A percentile compares a stretch with the other conserved stretches of the same genome.
phyloP scores from a whole-genome alignment of 139 green algal species.

The Edaphochlamys debaryana region DNA sequence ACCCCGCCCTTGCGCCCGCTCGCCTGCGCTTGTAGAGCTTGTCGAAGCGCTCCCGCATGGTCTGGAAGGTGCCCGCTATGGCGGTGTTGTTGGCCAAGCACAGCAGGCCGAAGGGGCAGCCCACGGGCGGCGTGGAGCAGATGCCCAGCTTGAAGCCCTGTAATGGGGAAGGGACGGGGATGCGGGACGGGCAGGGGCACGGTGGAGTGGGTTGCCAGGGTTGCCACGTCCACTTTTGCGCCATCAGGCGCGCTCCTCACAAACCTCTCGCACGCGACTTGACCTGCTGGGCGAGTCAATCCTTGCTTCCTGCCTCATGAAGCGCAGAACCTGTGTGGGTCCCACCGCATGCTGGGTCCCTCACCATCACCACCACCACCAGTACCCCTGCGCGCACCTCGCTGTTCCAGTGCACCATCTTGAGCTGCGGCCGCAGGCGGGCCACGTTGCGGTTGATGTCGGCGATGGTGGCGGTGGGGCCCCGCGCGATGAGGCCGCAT shows the following conservation, averaged over 20 bases:
- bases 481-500: constrained; percentile 75
- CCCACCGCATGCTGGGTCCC: too few relatives aligned
- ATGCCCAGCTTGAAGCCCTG: constrained; percentile 85
- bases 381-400: constrained; percentile 64
- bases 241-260: too few relatives aligned
- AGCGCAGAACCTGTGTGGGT: too few relatives aligned
- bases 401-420: constrained; percentile 82
- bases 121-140: constrained; percentile 73
- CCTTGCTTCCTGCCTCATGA: too few relatives aligned
- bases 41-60: constrained; percentile 72
- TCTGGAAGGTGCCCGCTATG: constrained; percentile 67
- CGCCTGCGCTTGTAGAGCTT: constrained; percentile 61
- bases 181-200: too few relatives aligned
- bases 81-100: constrained; percentile 84
- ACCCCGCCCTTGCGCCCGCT: too few relatives aligned
- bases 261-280: too few relatives aligned
- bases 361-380: too few relatives aligned
- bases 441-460: constrained; percentile 80
- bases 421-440: constrained; percentile 62
- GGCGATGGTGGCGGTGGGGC: constrained; percentile 57
- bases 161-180: too few relatives aligned
- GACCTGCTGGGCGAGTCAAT: too few relatives aligned
- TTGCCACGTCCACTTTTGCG: too few relatives aligned
- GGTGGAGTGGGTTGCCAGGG: too few relatives aligned
- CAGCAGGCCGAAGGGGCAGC: constrained; percentile 72